Base-by-base conservation (phyloP, 2,329 filamentous ascomycete genomes). In the Aspergillus puulaauensis region DNA sequence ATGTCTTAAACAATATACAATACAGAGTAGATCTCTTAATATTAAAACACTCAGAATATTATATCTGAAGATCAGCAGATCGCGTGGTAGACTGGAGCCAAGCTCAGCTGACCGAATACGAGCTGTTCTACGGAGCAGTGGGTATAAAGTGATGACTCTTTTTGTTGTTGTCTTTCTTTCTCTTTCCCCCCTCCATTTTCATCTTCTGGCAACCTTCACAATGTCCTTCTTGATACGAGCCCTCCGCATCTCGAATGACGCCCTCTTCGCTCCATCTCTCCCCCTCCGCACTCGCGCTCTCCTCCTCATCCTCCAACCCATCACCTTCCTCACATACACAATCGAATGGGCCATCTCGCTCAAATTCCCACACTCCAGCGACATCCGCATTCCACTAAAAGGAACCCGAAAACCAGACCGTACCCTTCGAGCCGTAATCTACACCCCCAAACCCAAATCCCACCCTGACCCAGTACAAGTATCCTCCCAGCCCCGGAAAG, bases 261-360 rank as follows among this genome's bases (percentile, higher is more conserved):
- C 74, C 23, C 53, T 80, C 41, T 73, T 77, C 27, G 9, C 8
- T 59, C 65, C 71, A 11, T 63, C 66, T 48, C 68, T 80, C 41
- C 72, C 78, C 4, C 77, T 72, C 59, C 57, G 60, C 14, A 64
- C 73, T 27, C 77, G 78, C 60, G 79, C 78, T 76, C 76, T 78
- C 7, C 70, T 79, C 9, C 65, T 82, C 19, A 54, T 73, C 39
- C 72, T 82, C 17, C 75, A 79, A 57, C 77, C 78, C 14, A 64
- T 77, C n/a, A 68, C 66, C 4, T 54, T 77, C 35, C 57, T 80
- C 8, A 71, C 71, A 11, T 73, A 76, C 61, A 60, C 70, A 35
- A 70, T 80, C 41, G 73, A 70, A 24, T 68, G 69, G 14, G 54
- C 71, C 14, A 24, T 58, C 15, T 57, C 50, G 27, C 40, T 39